Evolutionary conservation across 2,329 filamentous ascomycete species (phyloP), one percentile per base, ranked within the genome.

Genomic region (Penicillium crustosum): DNA sequence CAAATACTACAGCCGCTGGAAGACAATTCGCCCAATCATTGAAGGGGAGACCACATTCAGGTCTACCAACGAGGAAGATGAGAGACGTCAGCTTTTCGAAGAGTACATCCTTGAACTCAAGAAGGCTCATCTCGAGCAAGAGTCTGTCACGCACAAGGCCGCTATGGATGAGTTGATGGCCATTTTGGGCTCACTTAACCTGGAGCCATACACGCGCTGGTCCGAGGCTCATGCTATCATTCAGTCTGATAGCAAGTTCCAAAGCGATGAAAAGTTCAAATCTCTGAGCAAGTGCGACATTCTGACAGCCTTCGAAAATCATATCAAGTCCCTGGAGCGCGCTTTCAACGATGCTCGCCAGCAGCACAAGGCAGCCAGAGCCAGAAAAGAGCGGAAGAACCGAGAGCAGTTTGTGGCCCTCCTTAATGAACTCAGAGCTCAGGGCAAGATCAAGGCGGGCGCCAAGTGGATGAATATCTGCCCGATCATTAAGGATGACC

Each of bases 171-270:
- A 93, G 43, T 83, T 99, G 44, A 85, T 89, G 53, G 85, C 86
- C 39, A 83, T 97, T 57, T 79, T 99, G 42, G 88, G 89, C 49
- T 86, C 86, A 66, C 82, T 99, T 51, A 85, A 94, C 67, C 81
- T 97, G 59, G 93, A 96, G 72, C 91, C 93, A 2, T 97, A 96
- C 74, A 97, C 93, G 39, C 89, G 91, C 65, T 99, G 95, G 95
- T 86, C 89, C 53, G 91, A 96, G 69, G 94, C 92, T 47, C 91
- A 95, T 74, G 84, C 86, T 64, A 85, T 90, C 68, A 89, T 99
- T 67, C 86, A 91, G 70, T 85, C 86, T 53, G 90, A 89, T 72
- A 83, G 88, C 62, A 87, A 86, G 62, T 92, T 96, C 73, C 86
- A 91, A 75, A 83, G 82, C 72, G 91, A 95, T 67, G 86, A 90